These are phyloP conservation scores for Salvia rosmarinus DNA, from an alignment of 257 asterid genomes.

Conservation along the genomic window DNA sequence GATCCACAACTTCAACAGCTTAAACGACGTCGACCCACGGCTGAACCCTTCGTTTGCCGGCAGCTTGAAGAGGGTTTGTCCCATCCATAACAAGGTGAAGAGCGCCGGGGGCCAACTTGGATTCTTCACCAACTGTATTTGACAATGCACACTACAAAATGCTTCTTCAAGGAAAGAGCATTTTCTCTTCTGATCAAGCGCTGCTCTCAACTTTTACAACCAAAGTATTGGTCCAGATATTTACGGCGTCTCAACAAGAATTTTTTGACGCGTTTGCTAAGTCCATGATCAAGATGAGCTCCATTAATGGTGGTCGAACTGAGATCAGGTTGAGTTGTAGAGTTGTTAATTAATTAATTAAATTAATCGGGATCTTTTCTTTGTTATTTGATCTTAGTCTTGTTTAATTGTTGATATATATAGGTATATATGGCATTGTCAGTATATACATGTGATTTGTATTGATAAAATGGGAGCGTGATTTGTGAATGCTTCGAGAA, in stretches of 20 bases:
- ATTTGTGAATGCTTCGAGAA: not conserved
- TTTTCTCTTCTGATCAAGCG: slow-evolving; percentile 80
- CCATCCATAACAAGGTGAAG: slow-evolving; percentile 63
- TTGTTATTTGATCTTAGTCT: not conserved
- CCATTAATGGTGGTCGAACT: slow-evolving; percentile 59
- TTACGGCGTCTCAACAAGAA: slow-evolving; percentile 54
- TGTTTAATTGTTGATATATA: not conserved
- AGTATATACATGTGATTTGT: not conserved
- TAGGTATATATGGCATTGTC: not conserved
- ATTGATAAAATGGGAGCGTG: not conserved
- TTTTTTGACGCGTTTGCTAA: slow-evolving; percentile 58
- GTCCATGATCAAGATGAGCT: slow-evolving; percentile 90
- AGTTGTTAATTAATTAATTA: slow-evolving; percentile 42
- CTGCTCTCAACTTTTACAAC: slow-evolving; percentile 52
- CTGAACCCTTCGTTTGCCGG: slow-evolving; percentile 62
- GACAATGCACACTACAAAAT: slow-evolving; percentile 75
- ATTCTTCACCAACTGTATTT: slow-evolving; percentile 61
- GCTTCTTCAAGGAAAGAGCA: slow-evolving; percentile 66
- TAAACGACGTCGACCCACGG: slow-evolving; percentile 59
- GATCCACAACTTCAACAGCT: slow-evolving; percentile 67
- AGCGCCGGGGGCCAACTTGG: slow-evolving; percentile 71
- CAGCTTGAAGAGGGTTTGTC: slow-evolving; percentile 57
- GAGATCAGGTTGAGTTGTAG: slow-evolving; percentile 66
- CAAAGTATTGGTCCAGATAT: slow-evolving; percentile 58
- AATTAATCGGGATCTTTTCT: not conserved